Evolutionary conservation across 345 rosid species (phyloP).

Genomic region (Euphorbia peplus): DNA sequence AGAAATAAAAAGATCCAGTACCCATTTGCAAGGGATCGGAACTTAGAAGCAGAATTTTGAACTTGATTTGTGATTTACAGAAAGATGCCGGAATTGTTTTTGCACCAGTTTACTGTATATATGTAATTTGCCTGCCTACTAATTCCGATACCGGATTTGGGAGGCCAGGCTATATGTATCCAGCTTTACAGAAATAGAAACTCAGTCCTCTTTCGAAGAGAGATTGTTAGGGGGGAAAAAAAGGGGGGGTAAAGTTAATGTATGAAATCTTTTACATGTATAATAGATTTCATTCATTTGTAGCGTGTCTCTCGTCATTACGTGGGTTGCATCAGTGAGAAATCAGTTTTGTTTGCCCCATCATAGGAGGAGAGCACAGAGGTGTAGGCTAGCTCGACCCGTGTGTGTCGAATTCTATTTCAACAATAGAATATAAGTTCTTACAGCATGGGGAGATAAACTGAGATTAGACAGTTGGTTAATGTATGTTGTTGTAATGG

Average conservation of each 20-base stretch:
- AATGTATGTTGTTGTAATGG: neutral
- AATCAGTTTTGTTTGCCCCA: neutral
- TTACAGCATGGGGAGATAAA: neutral
- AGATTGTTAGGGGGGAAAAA: neutral
- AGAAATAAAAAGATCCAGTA: constrained; percentile 20
- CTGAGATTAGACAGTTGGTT: neutral
- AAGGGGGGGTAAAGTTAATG: neutral
- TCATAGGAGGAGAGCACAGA: too few relatives aligned
- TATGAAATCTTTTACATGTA: constrained; percentile 5
- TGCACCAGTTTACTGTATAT: constrained; percentile 14
- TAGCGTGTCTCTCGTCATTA: neutral
- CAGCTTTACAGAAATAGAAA: constrained; percentile 1
- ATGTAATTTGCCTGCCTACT: constrained; percentile 16
- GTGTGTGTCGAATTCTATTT: neutral
- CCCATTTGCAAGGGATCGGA: neutral
- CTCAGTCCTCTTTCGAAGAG: constrained; percentile 3
- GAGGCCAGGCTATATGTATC: neutral
- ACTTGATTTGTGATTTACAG: neutral
- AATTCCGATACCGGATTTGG: constrained; percentile 15
- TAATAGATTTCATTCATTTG: constrained; percentile 12
- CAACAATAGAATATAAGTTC: neutral
- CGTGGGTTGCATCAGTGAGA: neutral
- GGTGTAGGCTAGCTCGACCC: too few relatives aligned
- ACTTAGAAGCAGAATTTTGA: neutral
- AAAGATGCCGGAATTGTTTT: neutral